Conservation (phyloP, 306 rosid species). For the Cucurbita ficifolia region DNA sequence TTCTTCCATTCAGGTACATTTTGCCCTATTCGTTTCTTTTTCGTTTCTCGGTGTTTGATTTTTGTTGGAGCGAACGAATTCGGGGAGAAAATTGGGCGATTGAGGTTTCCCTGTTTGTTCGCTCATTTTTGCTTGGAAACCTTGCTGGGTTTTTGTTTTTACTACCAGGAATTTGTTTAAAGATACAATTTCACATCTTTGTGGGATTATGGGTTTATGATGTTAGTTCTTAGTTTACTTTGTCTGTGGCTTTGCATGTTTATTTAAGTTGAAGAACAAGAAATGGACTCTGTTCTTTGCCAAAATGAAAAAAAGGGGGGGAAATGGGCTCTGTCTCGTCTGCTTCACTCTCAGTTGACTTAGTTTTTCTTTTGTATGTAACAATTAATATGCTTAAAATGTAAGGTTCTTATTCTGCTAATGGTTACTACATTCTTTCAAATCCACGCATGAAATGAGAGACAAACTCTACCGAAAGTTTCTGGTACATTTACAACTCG, state of each 20-base stretch:
- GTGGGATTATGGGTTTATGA: background rate
- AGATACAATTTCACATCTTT: background rate
- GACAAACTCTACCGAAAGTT: background rate
- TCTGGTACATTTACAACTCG: background rate
- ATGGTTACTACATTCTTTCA: background rate
- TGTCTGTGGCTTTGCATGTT: background rate
- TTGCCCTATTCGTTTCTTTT: background rate
- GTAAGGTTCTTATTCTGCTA: background rate
- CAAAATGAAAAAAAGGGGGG: background rate
- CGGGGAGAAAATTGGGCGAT: background rate
- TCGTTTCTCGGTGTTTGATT: constrained; percentile 1
- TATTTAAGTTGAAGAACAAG: background rate
- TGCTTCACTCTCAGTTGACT: background rate
- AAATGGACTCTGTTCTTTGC: background rate
- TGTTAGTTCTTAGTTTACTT: background rate
- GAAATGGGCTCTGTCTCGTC: background rate
- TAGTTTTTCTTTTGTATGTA: background rate
- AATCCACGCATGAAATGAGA: background rate
- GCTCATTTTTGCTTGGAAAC: background rate
- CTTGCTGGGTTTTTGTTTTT: background rate
- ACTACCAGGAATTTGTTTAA: background rate
- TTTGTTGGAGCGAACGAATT: background rate
- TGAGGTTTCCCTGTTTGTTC: background rate
- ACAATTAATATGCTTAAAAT: background rate
- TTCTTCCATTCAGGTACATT: background rate